phyloP scores from a whole-genome alignment of 2,329 filamentous ascomycete genomes.

The Helotiales sp. region DNA sequence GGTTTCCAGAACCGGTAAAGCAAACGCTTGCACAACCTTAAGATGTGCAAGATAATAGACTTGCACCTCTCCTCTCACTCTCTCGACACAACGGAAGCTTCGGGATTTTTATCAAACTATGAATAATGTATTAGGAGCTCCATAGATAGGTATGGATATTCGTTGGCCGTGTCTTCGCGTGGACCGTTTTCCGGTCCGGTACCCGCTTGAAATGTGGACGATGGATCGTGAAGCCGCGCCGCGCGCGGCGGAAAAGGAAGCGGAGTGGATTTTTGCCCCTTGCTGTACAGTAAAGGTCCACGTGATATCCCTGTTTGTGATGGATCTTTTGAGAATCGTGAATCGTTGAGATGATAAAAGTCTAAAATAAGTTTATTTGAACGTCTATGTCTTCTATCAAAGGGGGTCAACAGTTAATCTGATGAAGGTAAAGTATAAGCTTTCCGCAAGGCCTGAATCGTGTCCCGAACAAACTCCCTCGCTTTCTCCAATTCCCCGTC shows the following conservation, averaged over 20 bases:
- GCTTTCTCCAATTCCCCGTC: constrained; percentile 36
- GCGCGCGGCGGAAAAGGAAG: too few relatives aligned
- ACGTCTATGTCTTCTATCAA: not conserved
- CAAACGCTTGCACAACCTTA: not conserved
- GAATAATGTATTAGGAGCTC: not conserved
- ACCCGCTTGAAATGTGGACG: not conserved
- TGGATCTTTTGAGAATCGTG: not conserved
- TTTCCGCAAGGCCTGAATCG: constrained; percentile 23
- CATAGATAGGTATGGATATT: not conserved
- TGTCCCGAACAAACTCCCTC: constrained; percentile 36
- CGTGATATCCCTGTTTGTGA: not conserved
- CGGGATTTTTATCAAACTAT: too few relatives aligned
- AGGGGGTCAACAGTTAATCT: not conserved
- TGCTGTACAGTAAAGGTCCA: not conserved
- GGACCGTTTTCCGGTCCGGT: too few relatives aligned
- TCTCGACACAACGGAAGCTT: too few relatives aligned
- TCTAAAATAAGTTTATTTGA: too few relatives aligned
- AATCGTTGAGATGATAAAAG: not conserved
- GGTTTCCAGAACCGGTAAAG: too few relatives aligned
- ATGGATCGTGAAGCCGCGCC: not conserved
- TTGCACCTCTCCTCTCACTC: not conserved
- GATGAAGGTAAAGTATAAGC: constrained; percentile 8
- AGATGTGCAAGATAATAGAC: not conserved
- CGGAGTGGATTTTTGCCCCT: not conserved
- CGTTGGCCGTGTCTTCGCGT: not conserved